phyloP scores from a whole-genome alignment of 331 rosid species.

The Malus hybrid region DNA sequence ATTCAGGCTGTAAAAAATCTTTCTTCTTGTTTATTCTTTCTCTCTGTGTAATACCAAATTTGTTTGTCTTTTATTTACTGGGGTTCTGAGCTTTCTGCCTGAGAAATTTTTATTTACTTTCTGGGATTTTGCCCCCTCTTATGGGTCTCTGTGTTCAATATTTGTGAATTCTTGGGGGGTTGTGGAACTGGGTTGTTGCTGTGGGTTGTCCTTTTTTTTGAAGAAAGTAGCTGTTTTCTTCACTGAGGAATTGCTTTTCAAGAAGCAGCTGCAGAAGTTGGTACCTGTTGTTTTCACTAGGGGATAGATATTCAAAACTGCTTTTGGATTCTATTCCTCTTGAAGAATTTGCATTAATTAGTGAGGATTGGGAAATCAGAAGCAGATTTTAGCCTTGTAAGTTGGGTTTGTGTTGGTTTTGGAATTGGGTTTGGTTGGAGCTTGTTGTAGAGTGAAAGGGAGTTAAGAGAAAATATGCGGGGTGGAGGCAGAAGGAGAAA shows the following conservation, averaged over 20 bases:
- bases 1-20: not conserved
- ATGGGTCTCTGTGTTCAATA: slow-evolving; percentile 20
- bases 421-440: not conserved
- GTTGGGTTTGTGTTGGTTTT: not conserved
- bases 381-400: not conserved
- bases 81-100: slow-evolving; percentile 19
- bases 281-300: not conserved
- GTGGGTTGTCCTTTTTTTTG: not conserved
- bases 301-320: not conserved
- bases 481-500: slow-evolving; percentile 45
- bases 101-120: slow-evolving; percentile 6
- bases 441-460: not conserved
- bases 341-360: slow-evolving; percentile 8
- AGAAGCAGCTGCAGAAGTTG: not conserved
- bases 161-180: slow-evolving; percentile 20
- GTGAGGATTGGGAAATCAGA: not conserved
- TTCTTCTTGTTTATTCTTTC: not conserved
- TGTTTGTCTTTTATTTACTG: not conserved
- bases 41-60: not conserved
- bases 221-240: slow-evolving; percentile 11
- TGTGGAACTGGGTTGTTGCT: slow-evolving; percentile 11
- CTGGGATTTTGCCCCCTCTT: not conserved
- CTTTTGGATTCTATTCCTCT: not conserved
- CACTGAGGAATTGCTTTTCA: slow-evolving; percentile 13
- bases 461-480: slow-evolving; percentile 21